Conservation (phyloP, 768 basidiomycete genomes). For the Fomitopsis pulvina region DNA sequence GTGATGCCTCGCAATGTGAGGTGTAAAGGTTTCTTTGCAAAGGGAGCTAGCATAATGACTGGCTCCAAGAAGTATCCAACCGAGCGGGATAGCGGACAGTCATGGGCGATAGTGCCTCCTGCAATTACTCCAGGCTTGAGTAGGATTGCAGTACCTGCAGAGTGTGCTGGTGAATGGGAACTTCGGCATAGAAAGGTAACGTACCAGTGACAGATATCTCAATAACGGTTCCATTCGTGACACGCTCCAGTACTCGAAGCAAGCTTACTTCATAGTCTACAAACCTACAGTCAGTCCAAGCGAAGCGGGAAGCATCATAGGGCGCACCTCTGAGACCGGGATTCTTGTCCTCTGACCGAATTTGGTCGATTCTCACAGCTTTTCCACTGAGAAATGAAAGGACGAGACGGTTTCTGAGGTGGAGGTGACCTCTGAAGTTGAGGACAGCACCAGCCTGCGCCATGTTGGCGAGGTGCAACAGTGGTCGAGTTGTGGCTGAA, state of each 20-base stretch:
- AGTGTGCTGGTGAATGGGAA: not conserved
- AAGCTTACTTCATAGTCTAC: constrained; percentile 91
- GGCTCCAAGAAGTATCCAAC: constrained; percentile 95
- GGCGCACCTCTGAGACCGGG: constrained; percentile 82
- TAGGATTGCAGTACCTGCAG: constrained; percentile 79
- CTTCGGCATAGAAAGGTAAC: constrained; percentile 12
- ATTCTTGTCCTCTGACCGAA: constrained; percentile 88
- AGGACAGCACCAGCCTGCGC: constrained; percentile 26
- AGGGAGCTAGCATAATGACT: constrained; percentile 84
- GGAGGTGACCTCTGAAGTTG: constrained; percentile 73
- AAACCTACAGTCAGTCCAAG: not conserved
- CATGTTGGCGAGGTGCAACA: constrained; percentile 1
- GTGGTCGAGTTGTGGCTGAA: not conserved
- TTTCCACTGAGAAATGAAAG: constrained; percentile 89
- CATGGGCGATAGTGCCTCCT: constrained; percentile 76
- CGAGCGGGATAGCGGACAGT: constrained; percentile 83
- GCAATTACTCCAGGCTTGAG: constrained; percentile 89
- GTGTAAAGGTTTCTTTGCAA: constrained; percentile 81
- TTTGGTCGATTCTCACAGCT: constrained; percentile 76
- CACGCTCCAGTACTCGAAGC: constrained; percentile 78
- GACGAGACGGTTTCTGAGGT: constrained; percentile 79
- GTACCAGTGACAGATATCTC: constrained; percentile 94
- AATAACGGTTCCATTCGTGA: constrained; percentile 90
- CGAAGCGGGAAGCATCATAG: not conserved
- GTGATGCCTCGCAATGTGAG: constrained; percentile 86